Percentiles rank a stretch among this genome's conserved stretches.
These are phyloP conservation scores for Lactarius psammicola DNA, from an alignment of 768 basidiomycete species.

Conservation along the genomic window DNA sequence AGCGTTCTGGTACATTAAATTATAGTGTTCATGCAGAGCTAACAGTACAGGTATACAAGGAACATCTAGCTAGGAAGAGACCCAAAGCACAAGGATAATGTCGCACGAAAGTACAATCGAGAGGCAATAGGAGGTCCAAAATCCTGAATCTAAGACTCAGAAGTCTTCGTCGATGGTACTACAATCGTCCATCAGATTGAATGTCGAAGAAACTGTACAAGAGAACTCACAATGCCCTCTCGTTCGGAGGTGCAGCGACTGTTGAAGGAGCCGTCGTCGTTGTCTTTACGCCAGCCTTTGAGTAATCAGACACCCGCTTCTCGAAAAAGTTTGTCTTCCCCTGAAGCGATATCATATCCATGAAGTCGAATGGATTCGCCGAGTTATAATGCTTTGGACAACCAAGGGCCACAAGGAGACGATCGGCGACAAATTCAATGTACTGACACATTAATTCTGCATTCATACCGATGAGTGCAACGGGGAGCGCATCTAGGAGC, in stretches of 20 bases:
- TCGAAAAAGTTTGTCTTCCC: slow-evolving; percentile 99
- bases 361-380: slow-evolving; percentile 87
- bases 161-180: slow-evolving; percentile 28
- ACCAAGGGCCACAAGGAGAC: slow-evolving; percentile 79
- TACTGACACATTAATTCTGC: slow-evolving; percentile 84
- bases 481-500: slow-evolving; percentile 73
- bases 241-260: slow-evolving; percentile 14
- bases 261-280: slow-evolving; percentile 16
- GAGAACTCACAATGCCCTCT: slow-evolving; percentile 42
- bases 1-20: slow-evolving; percentile 21
- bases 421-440: slow-evolving; percentile 90
- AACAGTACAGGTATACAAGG: slow-evolving; percentile 20
- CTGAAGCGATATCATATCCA: slow-evolving; percentile 93
- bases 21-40: slow-evolving; percentile 23
- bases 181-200: background rate
- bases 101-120: slow-evolving; percentile 1
- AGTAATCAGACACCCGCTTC: slow-evolving; percentile 87
- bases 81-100: background rate
- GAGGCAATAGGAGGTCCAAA: background rate
- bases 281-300: slow-evolving; percentile 55
- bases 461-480: slow-evolving; percentile 91
- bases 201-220: background rate
- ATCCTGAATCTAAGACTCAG: background rate
- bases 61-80: slow-evolving; percentile 13
- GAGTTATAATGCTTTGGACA: slow-evolving; percentile 74